Evolutionary conservation across 2,329 filamentous ascomycete species (phyloP), one percentile per base, ranked within the genome.

Genomic region (Penicillium sp.): DNA sequence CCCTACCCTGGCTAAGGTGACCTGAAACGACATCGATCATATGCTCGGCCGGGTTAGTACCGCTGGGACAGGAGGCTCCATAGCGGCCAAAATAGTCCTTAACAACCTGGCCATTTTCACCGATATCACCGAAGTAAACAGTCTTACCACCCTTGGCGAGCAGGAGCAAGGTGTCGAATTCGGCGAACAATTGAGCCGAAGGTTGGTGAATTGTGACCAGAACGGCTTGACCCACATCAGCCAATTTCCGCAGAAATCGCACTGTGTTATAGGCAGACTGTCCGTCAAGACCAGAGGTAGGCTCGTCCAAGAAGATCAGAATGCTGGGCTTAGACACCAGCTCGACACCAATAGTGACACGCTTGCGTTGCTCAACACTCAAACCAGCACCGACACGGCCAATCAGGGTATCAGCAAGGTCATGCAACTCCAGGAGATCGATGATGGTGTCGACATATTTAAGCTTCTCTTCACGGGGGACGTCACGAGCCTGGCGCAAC

Each of bases 11-110:
- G 34, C 43, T 45, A 3, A 45, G 38, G n/a, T 41, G 18, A 18
- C 43, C 43, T 26, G 43, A 45, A 9, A 45, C 43, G 13, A 45
- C 43, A 36, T 45, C 43, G 14, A 45, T 45, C 43, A 45, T 45
- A 6, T 45, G 43, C 14, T 45, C 43, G 6, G 43, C 43, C 25
- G 43, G 43, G 31, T 45, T 45, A 3, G 43, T 29, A 7, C 33
- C 27, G 11, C 26, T 3, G 7, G 43, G 38, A 15, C 43, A 45
- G 4, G 43, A 39, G 10, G 43, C 43, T 4, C 35, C 43, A 11
- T 45, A 45, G 16, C 39, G 38, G 13, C 7, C 15, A 13, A 45
- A 45, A 15, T 45, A 45, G 11, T 33, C 9, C 38, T 45, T 45
- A 4, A 45, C 38, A 19, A 31, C 39, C 4, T 35, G 19, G 17